Percentiles rank a stretch among this genome's conserved stretches.
Conservation (phyloP, 108 stramenopile species). For the Nitzschia sp. region DNA sequence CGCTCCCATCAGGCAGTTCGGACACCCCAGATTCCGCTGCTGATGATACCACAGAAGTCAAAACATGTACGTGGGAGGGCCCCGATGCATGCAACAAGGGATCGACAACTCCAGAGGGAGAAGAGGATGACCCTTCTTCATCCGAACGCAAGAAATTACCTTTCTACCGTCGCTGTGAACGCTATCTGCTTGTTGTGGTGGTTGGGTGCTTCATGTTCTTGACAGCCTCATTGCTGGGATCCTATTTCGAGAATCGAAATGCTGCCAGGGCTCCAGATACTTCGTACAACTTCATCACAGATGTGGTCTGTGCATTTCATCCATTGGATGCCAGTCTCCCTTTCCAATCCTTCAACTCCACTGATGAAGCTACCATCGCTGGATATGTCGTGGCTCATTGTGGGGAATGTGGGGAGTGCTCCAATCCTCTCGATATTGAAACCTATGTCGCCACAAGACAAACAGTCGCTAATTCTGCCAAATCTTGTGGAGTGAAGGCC, state of each 20-base stretch:
- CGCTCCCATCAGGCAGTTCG: too few relatives aligned
- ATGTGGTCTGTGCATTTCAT: conserved; percentile 34
- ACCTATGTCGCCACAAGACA: conserved; percentile 34
- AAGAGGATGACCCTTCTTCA: too few relatives aligned
- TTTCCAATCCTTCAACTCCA: conserved; percentile 22
- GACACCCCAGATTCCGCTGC: not conserved
- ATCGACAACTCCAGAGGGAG: too few relatives aligned
- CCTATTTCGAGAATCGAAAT: conserved; percentile 20
- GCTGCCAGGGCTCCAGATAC: conserved; percentile 33
- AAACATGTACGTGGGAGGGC: too few relatives aligned
- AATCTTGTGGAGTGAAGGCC: conserved; percentile 27
- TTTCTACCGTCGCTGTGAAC: not conserved
- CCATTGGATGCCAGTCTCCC: conserved; percentile 7
- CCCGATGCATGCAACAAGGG: too few relatives aligned
- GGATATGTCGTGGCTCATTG: conserved; percentile 37
- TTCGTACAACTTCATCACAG: conserved; percentile 22
- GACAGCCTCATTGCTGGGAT: conserved; percentile 17
- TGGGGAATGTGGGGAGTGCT: conserved; percentile 46
- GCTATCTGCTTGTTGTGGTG: not conserved
- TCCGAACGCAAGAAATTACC: too few relatives aligned
- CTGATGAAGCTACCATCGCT: conserved; percentile 6
- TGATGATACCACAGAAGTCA: not conserved
- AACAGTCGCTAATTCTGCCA: conserved; percentile 34
- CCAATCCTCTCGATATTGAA: conserved; percentile 41
- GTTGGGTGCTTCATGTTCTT: conserved; percentile 13